A percentile compares a stretch with the other conserved stretches of the same genome.
These are phyloP conservation scores for Saccharomyces pastorianus DNA, from an alignment of 1,139 yeast species.

Conservation along the genomic window DNA sequence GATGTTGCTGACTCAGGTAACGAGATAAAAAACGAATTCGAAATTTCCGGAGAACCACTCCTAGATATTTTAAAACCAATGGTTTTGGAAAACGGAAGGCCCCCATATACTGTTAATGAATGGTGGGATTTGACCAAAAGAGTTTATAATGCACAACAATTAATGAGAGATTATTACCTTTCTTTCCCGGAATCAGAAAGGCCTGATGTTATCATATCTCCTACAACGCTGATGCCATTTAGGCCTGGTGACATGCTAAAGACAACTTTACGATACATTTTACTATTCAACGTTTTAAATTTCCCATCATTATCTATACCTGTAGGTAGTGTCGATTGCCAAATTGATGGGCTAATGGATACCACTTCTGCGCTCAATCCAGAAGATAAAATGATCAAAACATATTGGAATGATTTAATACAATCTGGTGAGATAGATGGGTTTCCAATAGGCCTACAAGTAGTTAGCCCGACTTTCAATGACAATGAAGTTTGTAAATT, in stretches of 20 bases:
- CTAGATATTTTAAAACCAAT: constrained; percentile 9
- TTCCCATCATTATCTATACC: constrained; percentile 47
- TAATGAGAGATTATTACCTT: constrained; percentile 11
- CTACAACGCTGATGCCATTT: constrained; percentile 23
- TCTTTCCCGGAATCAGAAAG: constrained; percentile 8
- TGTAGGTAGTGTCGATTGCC: constrained; percentile 40
- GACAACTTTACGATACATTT: constrained; percentile 37
- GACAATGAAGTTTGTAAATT: constrained; percentile 41
- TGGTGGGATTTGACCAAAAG: constrained; percentile 14
- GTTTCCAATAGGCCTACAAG: constrained; percentile 42
- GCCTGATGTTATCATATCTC: constrained; percentile 10
- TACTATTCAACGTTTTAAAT: constrained; percentile 41
- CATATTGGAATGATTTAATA: constrained; percentile 27
- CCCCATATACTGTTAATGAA: constrained; percentile 11
- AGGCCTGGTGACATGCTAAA: constrained; percentile 23
- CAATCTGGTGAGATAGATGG: constrained; percentile 37
- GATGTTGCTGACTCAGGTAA: constrained; percentile 16
- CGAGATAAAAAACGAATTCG: constrained; percentile 11
- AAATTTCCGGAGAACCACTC: constrained; percentile 12
- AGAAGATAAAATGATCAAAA: constrained; percentile 27
- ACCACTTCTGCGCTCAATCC: constrained; percentile 25
- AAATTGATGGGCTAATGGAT: constrained; percentile 32
- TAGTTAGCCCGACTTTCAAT: constrained; percentile 39
- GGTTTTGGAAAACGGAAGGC: constrained; percentile 4
- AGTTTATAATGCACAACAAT: constrained; percentile 9